Base-by-base conservation (phyloP, 306 rosid genomes). In the Glycyrrhiza uralensis region DNA sequence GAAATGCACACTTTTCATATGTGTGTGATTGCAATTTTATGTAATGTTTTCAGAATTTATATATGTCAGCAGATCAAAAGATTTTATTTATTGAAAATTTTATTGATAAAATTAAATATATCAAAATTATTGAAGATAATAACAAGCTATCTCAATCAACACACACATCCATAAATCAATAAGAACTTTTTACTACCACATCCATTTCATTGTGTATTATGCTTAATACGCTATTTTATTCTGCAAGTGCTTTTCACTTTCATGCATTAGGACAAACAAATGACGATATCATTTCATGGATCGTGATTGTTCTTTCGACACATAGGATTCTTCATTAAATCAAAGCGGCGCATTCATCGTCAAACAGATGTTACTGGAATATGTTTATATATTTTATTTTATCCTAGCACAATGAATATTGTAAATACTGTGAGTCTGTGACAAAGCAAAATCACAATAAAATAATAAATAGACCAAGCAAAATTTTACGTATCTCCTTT, bases 321-420 rank as follows among this genome's bases (percentile, higher is more conserved):
- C 84, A 76, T 76, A 58, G 85, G 85, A 82, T 82, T 84, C 72
- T 46, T 23, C 19, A 66, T 70, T 13, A 46, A 56, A 79, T 78
- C 83, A 36, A 50, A 58, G 72, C 51, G 68, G 80, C 77, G 14
- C 38, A 29, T 75, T 61, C 66, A 51, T 66, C 71, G 63, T 69
- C 79, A 29, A 51, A 20, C 4, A 49, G 59, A 77, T 60, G 23
- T 18, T 65, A 5, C 35, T 49, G 62, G 44, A 51, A 47, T 59
- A 19, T 39, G 19, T 47, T 67, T 15, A 7, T 71, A n/a, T 38
- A n/a, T n/a, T n/a, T n/a, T n/a, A n/a, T 35, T 12, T 24, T 80
- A 29, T 51, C 55, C 64, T 44, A 33, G 2, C 51, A 33, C 63
- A 55, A 9, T 7, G 58, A 23, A 66, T 42, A 42, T 29, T 20